Base-by-base conservation (phyloP, 495 filamentous ascomycete genomes). In the Copromyces sp. region DNA sequence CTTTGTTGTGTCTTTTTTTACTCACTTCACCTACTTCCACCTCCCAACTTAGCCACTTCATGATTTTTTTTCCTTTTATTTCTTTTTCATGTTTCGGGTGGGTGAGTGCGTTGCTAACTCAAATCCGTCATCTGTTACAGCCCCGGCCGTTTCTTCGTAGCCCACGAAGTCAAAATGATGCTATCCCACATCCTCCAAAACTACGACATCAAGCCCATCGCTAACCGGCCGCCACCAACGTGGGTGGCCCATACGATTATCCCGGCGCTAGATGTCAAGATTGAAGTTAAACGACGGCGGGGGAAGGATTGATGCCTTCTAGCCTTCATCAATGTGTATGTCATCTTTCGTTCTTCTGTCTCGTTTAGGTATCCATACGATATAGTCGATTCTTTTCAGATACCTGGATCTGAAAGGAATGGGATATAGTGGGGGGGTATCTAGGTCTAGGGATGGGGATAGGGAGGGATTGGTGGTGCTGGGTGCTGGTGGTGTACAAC, bases 131-230 rank as follows among this genome's bases (percentile, higher is more conserved):
- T 38, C 12, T 11, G 17, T 0, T 39, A 69, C 3, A 81, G 84
- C 35, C 83, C 83, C 20, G 83, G 83, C 14, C 77, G 83, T 16
- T 85, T 86, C 75, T 83, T 86, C 69, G 83, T 84, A 7, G 78
- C 80, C 24, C 80, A 80, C 69, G 79, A 82, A 72, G 71, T 86
- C 38, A 86, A 85, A 72, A 80, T 85, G 69, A 76, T 81, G 4
- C 42, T 85, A 39, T 78, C 77, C 24, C 81, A 83, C 71, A 61
- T 83, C 24, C 40, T 84, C 24, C 68, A 80, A 20, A 83, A 84
- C 70, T 85, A 84, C 74, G 84, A 85, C 11, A 74, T 82, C 61
- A 79, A 80, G 53, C 75, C 76, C 5, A 65, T 81, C 32, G 68
- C 65, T 1, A 73, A 81, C 42, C 37, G 73, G 24, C 81, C 80